Evolutionary conservation across 306 rosid genomes (phyloP), one percentile per base, ranked within the genome.

Genomic region (Quercus suber): DNA sequence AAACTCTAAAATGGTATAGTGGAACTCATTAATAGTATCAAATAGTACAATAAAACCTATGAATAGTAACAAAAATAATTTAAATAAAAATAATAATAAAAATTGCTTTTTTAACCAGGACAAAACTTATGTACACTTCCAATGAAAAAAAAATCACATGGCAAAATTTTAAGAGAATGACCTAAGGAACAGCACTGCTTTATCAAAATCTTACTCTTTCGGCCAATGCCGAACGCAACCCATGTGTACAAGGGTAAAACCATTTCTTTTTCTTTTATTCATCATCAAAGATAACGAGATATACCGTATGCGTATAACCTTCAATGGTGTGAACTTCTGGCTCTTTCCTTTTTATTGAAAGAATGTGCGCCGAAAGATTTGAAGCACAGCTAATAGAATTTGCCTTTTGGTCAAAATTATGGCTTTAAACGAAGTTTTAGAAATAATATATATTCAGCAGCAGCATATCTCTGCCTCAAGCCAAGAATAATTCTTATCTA

Each of bases 121-220:
- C 12, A 41, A 37, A 37, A 37, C 43, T 7, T 37, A 37, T 37
- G 0, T 37, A 37, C 43, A 35, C 9, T 35, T 35, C 0, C 8
- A 35, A 35, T 35, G 9, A 35, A 0, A 37, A 37, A 37, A 1
- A 37, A 37, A 2, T 0, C 43, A 37, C 2, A 37, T 37, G 0
- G 0, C 43, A 37, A 1, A 37, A 37, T 37, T 1, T 6, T 37
- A 37, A 37, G 0, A 37, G 0, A 37, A 0, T 0, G 6, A 37
- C 2, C 0, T 6, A 37, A 37, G 0, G 0, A 37, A 37, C 0
- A 37, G 0, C 0, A 37, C 2, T 6, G 1, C 0, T 37, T 2
- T 37, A 6, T 0, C 0, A 6, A 37, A 37, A 2, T 37, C 0
- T 37, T 37, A 0, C 10, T 37, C 10, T 37, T 37, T 37, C 2